Base-by-base conservation (phyloP, 1,284 basidiomycete species). In the Sanghuangporus baumii region DNA sequence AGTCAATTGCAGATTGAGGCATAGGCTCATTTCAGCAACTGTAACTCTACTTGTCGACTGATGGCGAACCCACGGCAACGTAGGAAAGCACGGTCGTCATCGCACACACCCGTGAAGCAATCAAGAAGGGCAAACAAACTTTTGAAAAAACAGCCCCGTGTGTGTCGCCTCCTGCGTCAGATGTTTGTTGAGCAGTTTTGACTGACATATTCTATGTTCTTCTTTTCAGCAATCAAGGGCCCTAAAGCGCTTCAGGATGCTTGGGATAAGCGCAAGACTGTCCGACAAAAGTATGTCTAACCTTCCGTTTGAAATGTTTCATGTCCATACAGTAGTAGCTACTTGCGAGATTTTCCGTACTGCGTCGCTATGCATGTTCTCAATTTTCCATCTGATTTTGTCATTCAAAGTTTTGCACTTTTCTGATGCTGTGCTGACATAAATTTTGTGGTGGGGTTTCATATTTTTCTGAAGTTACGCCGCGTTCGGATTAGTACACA, bases 51-150 rank as follows among this genome's bases (percentile, higher is more conserved):
- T 37, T 36, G 43, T 34, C 16, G 46, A 26, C 37, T 56, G 7
- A 97, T 98, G 95, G 93, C 90, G 60, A 97, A 96, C 74, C 95
- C 95, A 68, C 85, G 94, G 64, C 95, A 97, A 76, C 82, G 92
- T 65, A 82, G 88, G 66, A 95, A 95, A 76, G 73, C 82, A 57
- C 86, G 88, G 40, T 93, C 92, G 55, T 83, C 85, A 23, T 78
- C 84, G 8, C 81, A 93, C 71, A 84, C 78, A 67, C 77, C 87
- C 18, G 82, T 93, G 58, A 86, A 86, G 51, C 87, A 88, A 67
- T 88, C 89, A 18, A 80, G 79, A 60, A 81, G 81, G 70, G 87
- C 87, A 43, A 87, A 89, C 70, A 85, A 84, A 69, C 86, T 89
- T 67, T 79, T 92, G 63, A 91, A 88, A 70, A 92, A 91, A 75